These are phyloP conservation scores for Ceratocystis colombiana DNA, from an alignment of 2,329 filamentous ascomycete species.

Conservation along the genomic window DNA sequence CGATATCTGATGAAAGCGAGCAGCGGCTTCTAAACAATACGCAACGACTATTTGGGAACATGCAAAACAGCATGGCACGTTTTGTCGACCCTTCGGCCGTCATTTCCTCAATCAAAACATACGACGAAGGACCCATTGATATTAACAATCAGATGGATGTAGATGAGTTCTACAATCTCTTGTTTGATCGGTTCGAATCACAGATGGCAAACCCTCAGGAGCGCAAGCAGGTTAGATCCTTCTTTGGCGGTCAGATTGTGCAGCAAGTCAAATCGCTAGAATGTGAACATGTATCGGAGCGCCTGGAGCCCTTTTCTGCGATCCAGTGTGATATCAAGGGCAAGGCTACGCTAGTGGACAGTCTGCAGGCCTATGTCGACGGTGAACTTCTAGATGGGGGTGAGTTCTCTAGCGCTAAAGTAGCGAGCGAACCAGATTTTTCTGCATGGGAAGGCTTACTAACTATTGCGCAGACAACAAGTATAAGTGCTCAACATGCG, in stretches of 20 bases:
- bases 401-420: slow-evolving; percentile 32
- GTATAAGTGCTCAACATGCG: slow-evolving; percentile 90
- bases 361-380: slow-evolving; percentile 87
- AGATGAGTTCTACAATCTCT: slow-evolving; percentile 89
- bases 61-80: slow-evolving; percentile 73
- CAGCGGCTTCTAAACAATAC: slow-evolving; percentile 67
- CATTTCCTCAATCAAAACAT: slow-evolving; percentile 67
- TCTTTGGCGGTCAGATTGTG: slow-evolving; percentile 85
- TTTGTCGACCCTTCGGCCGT: slow-evolving; percentile 63
- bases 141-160: slow-evolving; percentile 93
- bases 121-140: slow-evolving; percentile 74
- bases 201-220: slow-evolving; percentile 59
- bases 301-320: slow-evolving; percentile 81
- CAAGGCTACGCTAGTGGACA: slow-evolving; percentile 72
- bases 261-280: slow-evolving; percentile 94
- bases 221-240: slow-evolving; percentile 64
- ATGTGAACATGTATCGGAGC: slow-evolving; percentile 85
- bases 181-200: slow-evolving; percentile 84
- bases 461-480: slow-evolving; percentile 61
- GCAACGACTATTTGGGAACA: slow-evolving; percentile 68
- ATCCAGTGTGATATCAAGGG: slow-evolving; percentile 96
- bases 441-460: slow-evolving; percentile 27
- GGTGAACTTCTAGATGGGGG: slow-evolving; percentile 92
- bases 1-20: slow-evolving; percentile 45
- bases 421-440: neutral